A percentile compares a stretch with the other conserved stretches of the same genome.
Evolutionary conservation across 1,284 basidiomycete species (phyloP).

Genomic region (Moesziomyces globuligerus): DNA sequence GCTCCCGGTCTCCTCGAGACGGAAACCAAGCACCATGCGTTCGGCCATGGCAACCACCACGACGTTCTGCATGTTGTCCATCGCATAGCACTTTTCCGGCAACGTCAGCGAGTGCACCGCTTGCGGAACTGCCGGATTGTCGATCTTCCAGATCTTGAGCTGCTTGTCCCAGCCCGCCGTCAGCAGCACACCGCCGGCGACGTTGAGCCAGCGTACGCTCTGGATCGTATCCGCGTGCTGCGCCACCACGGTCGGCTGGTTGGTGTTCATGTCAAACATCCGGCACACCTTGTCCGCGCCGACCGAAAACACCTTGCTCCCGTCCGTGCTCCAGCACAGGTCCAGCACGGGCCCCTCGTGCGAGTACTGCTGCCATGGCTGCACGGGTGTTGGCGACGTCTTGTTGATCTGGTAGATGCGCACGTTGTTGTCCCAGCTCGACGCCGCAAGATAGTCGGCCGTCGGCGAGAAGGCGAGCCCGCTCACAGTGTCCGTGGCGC

Average conservation of each 20-base stretch:
- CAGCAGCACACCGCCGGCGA: constrained; percentile 76
- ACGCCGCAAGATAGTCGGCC: constrained; percentile 69
- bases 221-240: constrained; percentile 85
- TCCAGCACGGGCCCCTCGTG: constrained; percentile 85
- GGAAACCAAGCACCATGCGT: constrained; percentile 86
- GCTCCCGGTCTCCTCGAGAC: constrained; percentile 74
- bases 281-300: constrained; percentile 85
- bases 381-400: constrained; percentile 78
- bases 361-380: constrained; percentile 71
- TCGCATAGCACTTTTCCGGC: constrained; percentile 85
- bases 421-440: constrained; percentile 68
- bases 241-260: constrained; percentile 75
- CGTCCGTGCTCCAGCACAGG: constrained; percentile 85
- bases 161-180: constrained; percentile 94
- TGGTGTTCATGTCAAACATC: constrained; percentile 82
- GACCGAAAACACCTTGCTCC: constrained; percentile 82
- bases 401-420: constrained; percentile 73
- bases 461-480: constrained; percentile 67
- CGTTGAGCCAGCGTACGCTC: constrained; percentile 80
- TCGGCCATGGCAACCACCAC: constrained; percentile 93
- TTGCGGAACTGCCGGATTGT: constrained; percentile 51
- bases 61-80: constrained; percentile 85
- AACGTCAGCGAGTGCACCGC: constrained; percentile 70
- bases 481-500: constrained; percentile 66
- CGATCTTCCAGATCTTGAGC: constrained; percentile 72